phyloP scores from a whole-genome alignment of 768 basidiomycete genomes.

The Naganishia antarctica region DNA sequence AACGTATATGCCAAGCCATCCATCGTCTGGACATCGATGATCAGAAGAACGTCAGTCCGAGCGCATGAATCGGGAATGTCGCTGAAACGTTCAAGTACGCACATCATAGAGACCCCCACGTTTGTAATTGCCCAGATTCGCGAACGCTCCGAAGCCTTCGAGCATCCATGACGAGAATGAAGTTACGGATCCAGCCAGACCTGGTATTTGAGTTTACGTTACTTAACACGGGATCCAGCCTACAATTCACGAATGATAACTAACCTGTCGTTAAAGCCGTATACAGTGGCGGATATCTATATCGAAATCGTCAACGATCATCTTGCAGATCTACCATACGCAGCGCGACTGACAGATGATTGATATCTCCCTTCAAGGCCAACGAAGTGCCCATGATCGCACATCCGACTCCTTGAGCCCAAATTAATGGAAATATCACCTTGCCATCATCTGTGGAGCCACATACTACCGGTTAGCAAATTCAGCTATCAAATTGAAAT shows the following conservation, averaged over 20 bases:
- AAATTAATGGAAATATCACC: slow-evolving; percentile 74
- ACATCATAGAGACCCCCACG: slow-evolving; percentile 70
- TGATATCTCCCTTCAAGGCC: slow-evolving; percentile 66
- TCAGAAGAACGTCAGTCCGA: background rate
- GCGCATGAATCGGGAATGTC: too few relatives aligned
- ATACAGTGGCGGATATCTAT: slow-evolving; percentile 80
- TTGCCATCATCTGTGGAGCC: slow-evolving; percentile 56
- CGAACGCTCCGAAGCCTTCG: slow-evolving; percentile 79
- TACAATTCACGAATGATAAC: too few relatives aligned
- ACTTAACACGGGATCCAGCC: too few relatives aligned
- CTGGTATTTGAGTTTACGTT: slow-evolving; percentile 47
- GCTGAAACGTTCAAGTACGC: slow-evolving; percentile 42
- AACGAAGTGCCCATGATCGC: slow-evolving; percentile 81
- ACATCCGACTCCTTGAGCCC: slow-evolving; percentile 82
- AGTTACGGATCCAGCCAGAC: slow-evolving; percentile 92
- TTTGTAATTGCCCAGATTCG: slow-evolving; percentile 59
- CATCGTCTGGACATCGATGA: slow-evolving; percentile 61
- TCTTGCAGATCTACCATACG: too few relatives aligned
- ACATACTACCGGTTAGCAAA: too few relatives aligned
- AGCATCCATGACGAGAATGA: slow-evolving; percentile 96
- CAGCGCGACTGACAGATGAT: slow-evolving; percentile 60
- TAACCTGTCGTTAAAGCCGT: slow-evolving; percentile 79
- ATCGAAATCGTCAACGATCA: background rate
- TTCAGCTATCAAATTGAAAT: too few relatives aligned
- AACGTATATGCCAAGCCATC: slow-evolving; percentile 77